phyloP scores from a whole-genome alignment of 306 rosid genomes.

The Rubus parviflorus region DNA sequence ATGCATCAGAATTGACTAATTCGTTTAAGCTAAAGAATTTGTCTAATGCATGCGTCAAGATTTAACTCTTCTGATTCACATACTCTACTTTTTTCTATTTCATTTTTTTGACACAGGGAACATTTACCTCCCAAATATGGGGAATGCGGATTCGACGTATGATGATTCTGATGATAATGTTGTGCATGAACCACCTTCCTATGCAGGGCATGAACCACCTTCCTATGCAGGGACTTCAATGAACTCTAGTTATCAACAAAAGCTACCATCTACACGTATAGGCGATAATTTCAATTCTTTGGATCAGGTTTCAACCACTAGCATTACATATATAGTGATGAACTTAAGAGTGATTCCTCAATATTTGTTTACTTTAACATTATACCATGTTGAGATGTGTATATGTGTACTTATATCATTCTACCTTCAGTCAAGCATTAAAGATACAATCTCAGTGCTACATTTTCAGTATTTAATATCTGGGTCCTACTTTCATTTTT shows the following conservation, averaged over 20 bases:
- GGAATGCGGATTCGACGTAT: constrained; percentile 58
- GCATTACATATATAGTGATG: background rate
- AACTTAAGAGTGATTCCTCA: constrained; percentile 7
- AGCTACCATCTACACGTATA: constrained; percentile 40
- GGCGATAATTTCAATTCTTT: constrained; percentile 75
- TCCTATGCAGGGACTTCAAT: constrained; percentile 40
- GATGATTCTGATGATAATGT: constrained; percentile 37
- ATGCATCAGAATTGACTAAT: background rate
- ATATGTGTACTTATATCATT: background rate
- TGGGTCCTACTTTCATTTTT: background rate
- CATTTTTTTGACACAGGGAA: constrained; percentile 26
- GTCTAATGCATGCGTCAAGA: background rate
- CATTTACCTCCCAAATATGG: constrained; percentile 46
- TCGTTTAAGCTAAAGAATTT: background rate
- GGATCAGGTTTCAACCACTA: constrained; percentile 63
- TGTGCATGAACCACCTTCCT: constrained; percentile 20
- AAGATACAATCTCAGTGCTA: background rate
- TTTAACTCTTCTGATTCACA: background rate
- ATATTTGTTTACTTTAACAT: background rate
- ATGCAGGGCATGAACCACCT: too few species aligned
- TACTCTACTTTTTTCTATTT: background rate
- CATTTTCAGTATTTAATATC: background rate
- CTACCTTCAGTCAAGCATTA: background rate
- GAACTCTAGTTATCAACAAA: constrained; percentile 29
- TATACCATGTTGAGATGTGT: background rate